Conservation (phyloP, 768 basidiomycete species). For the Pleurotus giganteus region DNA sequence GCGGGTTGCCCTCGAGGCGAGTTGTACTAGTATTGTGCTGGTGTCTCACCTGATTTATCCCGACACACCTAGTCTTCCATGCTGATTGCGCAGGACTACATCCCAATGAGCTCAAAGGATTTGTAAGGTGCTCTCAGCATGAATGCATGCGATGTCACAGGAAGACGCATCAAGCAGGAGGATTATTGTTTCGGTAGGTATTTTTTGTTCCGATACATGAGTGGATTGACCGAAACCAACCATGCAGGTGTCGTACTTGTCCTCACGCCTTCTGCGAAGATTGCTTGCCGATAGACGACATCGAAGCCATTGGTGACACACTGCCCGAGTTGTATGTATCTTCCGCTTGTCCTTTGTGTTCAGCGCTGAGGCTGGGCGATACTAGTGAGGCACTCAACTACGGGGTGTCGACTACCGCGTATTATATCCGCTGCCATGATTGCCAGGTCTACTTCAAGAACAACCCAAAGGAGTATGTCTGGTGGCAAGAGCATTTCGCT, state of each 20-base stretch:
- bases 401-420: conserved; percentile 32
- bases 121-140: conserved; percentile 48
- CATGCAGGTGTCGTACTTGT: conserved; percentile 56
- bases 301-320: conserved; percentile 50
- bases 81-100: conserved; percentile 40
- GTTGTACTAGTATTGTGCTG: conserved; percentile 7
- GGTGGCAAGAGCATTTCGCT: conserved; percentile 43
- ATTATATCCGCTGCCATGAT: conserved; percentile 50
- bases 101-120: conserved; percentile 17
- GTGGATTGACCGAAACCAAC: not conserved
- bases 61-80: conserved; percentile 46
- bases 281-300: conserved; percentile 48
- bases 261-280: conserved; percentile 61
- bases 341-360: not conserved
- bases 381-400: conserved; percentile 40
- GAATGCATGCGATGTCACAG: conserved; percentile 43
- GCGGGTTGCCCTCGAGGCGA: conserved; percentile 52
- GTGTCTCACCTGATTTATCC: not conserved
- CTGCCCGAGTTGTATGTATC: conserved; percentile 56
- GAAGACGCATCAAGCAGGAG: conserved; percentile 45
- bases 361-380: conserved; percentile 6
- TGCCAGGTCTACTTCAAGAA: conserved; percentile 37
- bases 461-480: conserved; percentile 34
- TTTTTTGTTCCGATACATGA: not conserved
- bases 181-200: conserved; percentile 55